Evolutionary conservation across 306 rosid species (phyloP), one percentile per base, ranked within the genome.

Genomic region (Boehmeria nivea): DNA sequence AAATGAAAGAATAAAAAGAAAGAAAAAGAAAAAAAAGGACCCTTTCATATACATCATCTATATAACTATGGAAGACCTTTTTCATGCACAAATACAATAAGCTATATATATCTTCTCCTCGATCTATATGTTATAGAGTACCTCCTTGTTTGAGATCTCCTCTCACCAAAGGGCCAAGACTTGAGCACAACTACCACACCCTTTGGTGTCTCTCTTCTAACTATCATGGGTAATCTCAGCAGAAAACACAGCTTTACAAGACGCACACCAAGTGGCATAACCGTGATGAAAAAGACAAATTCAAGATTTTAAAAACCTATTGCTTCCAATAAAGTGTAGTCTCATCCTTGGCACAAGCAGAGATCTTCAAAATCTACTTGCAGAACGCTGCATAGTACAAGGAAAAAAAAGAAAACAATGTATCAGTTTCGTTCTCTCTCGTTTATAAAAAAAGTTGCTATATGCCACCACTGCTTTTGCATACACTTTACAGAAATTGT

Each of bases 191-290:
- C 20, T 20, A 15, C 14, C 52, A 61, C 37, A 51, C 6, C 20
- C 60, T 27, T 63, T 31, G 60, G 54, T 31, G 73, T 57, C 23
- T 42, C 47, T 64, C 19, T 66, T 61, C 57, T 69, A 39, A 50
- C 69, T 54, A 69, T 45, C 49, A 18, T 46, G 52, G 54, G 61
- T 55, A 69, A 34, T 65, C 51, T 28, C 22, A 34, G 61, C 68
- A 69, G 69, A 69, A 67, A 49, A 66, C 75, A 59, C 70, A 28
- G 71, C 72, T 76, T 76, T 76, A 80, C 79, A 80, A 70, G 70
- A 76, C 76, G n/a, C n/a, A n/a, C n/a, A n/a, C n/a, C n/a, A n/a
- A n/a, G n/a, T n/a, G n/a, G n/a, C n/a, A n/a, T n/a, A n/a, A n/a
- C n/a, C n/a, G n/a, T n/a, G n/a, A n/a, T n/a, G 51, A 48, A 66